Evolutionary conservation across 1,139 yeast species (phyloP).

Genomic region (Waltiozyma sp.): DNA sequence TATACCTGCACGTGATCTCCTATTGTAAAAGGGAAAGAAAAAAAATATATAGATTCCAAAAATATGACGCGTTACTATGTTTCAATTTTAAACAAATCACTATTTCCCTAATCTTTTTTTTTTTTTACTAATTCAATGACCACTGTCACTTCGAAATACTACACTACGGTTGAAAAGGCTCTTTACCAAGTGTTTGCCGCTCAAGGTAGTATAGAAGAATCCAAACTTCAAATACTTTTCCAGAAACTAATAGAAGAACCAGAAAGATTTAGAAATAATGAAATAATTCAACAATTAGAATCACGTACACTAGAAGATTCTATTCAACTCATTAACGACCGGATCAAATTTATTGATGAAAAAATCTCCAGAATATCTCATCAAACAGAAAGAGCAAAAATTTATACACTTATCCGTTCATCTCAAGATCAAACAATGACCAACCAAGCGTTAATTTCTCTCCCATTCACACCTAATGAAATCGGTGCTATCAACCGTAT

Average conservation of each 20-base stretch:
- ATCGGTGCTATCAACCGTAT: slow-evolving; percentile 37
- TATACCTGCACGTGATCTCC: no score
- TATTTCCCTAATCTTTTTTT: no score
- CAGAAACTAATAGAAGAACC: slow-evolving; percentile 2
- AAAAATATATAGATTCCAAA: no score
- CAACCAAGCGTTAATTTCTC: slow-evolving; percentile 16
- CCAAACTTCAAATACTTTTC: slow-evolving; percentile 9
- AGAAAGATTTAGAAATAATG: not conserved
- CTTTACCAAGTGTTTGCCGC: slow-evolving; percentile 36
- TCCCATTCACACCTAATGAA: slow-evolving; percentile 35
- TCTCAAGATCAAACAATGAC: slow-evolving; percentile 26
- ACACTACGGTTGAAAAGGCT: slow-evolving; percentile 29
- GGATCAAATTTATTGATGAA: slow-evolving; percentile 32
- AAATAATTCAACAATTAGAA: slow-evolving; percentile 4
- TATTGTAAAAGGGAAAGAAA: no score
- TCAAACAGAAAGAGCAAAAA: slow-evolving; percentile 6
- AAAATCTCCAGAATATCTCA: slow-evolving; percentile 21
- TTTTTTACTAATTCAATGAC: no score
- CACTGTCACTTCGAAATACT: no score
- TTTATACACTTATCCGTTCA: slow-evolving; percentile 30
- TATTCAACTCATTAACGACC: slow-evolving; percentile 30
- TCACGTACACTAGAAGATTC: slow-evolving; percentile 6
- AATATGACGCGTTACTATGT: no score
- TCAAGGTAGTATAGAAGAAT: slow-evolving; percentile 19
- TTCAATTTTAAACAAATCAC: no score